Base-by-base conservation (phyloP, 352 stramenopile genomes). In the Globisporangium megalacanthum region DNA sequence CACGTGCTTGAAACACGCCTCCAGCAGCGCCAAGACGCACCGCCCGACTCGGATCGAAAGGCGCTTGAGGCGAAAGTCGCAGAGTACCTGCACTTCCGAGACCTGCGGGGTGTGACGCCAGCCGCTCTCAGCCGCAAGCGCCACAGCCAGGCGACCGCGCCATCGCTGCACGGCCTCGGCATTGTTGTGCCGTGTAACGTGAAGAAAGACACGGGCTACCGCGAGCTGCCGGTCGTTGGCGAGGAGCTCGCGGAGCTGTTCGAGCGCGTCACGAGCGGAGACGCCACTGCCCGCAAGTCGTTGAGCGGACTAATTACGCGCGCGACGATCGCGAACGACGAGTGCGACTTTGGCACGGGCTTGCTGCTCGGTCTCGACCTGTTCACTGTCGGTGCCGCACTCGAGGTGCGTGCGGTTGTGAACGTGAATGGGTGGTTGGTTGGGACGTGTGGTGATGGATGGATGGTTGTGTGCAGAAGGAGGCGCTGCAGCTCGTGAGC, bases 281-380 rank as follows among this genome's bases (percentile, higher is more conserved):
- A 66, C 14, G 53, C 57, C 1, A 47, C 35, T 20, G 65, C 70
- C 4, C 61, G 62, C 19, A 79, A 76, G 49, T 65, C 61, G 11
- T 33, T 86, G 33, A 78, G 69, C 39, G 77, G 77, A 7, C 41
- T 89, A n/a, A 66, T 87, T 51, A 89, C 75, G 13, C 71, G 79
- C 14, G 72, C 79, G 14, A 86, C 76, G 31, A 89, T 89, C 33
- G 79, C 76, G 17, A 84, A 68, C 59, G 79, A 89, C 50, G 79
- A 89, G 45, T 87, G 74, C 56, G 79, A 89, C 56, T 89, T 89
- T 61, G 79, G 79, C 8, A 87, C 79, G 4, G 65, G 74, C 44
- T 56, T 89, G 33, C 58, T 86, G 58, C 70, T 89, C 14, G 79
- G 79, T 20, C 58, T 89, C 3, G 76, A 89, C 47, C 56, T 89